Percentiles rank a stretch among this genome's conserved stretches.
These are phyloP conservation scores for Kwoniella mangroviensis DNA, from an alignment of 768 basidiomycete genomes.

Conservation along the genomic window DNA sequence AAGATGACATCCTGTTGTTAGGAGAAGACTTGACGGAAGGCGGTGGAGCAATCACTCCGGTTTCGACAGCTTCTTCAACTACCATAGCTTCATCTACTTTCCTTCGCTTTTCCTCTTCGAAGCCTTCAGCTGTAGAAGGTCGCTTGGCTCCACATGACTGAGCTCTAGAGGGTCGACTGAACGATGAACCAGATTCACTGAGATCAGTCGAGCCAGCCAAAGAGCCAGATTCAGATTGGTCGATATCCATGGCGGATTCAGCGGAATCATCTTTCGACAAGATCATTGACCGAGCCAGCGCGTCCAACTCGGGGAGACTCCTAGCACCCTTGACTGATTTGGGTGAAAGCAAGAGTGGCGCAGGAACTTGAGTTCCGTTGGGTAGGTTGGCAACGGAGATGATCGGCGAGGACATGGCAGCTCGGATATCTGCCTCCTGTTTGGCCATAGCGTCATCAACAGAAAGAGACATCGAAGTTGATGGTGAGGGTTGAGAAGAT, in stretches of 20 bases:
- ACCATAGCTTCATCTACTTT: slow-evolving; percentile 52
- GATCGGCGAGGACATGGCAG: slow-evolving; percentile 45
- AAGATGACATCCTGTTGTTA: slow-evolving; percentile 22
- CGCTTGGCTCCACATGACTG: slow-evolving; percentile 50
- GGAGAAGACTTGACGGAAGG: neutral
- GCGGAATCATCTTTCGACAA: slow-evolving; percentile 18
- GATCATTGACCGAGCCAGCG: slow-evolving; percentile 31
- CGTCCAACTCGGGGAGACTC: slow-evolving; percentile 37
- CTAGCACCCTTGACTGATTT: slow-evolving; percentile 24
- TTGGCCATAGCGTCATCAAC: slow-evolving; percentile 22
- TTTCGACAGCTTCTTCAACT: slow-evolving; percentile 45
- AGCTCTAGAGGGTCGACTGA: slow-evolving; percentile 40
- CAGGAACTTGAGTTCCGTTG: neutral
- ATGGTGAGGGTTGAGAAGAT: slow-evolving; percentile 32
- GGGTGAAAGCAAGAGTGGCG: slow-evolving; percentile 24
- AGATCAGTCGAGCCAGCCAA: slow-evolving; percentile 17
- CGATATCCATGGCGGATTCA: slow-evolving; percentile 32
- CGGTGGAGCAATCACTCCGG: slow-evolving; percentile 43
- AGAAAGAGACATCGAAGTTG: slow-evolving; percentile 23
- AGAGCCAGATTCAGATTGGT: slow-evolving; percentile 25
- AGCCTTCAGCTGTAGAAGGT: slow-evolving; percentile 22
- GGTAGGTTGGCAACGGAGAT: slow-evolving; percentile 15
- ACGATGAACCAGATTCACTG: neutral
- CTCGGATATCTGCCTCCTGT: slow-evolving; percentile 36
- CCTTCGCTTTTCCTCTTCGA: slow-evolving; percentile 45